These are phyloP conservation scores for Cercospora sp. DNA, from an alignment of 2,329 filamentous ascomycete species.

Conservation along the genomic window DNA sequence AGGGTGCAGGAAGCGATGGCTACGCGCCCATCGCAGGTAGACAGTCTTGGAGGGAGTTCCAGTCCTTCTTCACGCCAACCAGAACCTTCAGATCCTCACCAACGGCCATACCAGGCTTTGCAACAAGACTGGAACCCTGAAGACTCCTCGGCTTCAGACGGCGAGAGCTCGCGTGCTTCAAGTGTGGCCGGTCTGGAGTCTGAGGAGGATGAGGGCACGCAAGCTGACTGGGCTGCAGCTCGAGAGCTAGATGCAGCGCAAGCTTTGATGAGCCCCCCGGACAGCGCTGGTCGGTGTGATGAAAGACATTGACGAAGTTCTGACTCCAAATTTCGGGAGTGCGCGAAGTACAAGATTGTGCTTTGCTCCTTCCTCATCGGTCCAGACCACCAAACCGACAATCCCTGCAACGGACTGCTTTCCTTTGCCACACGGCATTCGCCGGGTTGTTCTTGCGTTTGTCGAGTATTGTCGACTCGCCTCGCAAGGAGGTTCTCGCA, in stretches of 20 bases:
- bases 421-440: neutral
- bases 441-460: neutral
- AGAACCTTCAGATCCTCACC: neutral
- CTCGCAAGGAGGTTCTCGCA: neutral
- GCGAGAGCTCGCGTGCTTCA: neutral
- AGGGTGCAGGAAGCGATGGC: neutral
- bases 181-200: neutral
- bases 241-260: neutral
- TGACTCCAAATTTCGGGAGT: too few species aligned
- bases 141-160: neutral
- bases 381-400: neutral
- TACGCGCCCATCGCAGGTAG: neutral
- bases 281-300: neutral
- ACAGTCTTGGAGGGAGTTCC: neutral
- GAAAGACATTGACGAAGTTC: neutral
- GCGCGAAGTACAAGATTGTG: neutral
- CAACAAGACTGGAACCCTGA: neutral
- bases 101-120: neutral
- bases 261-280: neutral
- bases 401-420: neutral
- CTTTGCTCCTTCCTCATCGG: neutral
- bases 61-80: neutral
- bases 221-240: neutral
- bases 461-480: neutral
- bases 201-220: neutral